Conservation (phyloP, 192 early-diverging fungal genomes). For the Globomyces pollinis-pini region DNA sequence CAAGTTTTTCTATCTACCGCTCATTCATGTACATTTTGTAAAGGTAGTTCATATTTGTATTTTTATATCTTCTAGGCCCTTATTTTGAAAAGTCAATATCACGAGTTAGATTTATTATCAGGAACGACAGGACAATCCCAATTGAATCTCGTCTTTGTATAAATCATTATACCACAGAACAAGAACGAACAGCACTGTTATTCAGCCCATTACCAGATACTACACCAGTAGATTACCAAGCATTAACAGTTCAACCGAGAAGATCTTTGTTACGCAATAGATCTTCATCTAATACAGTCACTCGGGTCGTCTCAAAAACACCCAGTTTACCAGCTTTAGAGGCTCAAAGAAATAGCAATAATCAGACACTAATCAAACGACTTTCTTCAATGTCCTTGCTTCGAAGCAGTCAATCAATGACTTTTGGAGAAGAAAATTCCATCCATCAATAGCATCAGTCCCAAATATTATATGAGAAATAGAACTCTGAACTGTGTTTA, state of each 20-base stretch:
- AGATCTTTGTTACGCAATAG: neutral
- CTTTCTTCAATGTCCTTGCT: neutral
- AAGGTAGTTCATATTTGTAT: too few species aligned
- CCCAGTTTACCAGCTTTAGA: neutral
- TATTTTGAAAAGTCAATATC: conserved; percentile 65
- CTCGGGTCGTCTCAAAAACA: neutral
- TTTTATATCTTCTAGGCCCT: too few species aligned
- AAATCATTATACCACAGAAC: conserved; percentile 69
- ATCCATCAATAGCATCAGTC: conserved; percentile 5
- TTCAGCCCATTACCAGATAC: conserved; percentile 59
- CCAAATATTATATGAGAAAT: too few species aligned
- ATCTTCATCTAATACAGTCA: neutral
- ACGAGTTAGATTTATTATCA: conserved; percentile 23
- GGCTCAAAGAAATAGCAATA: neutral
- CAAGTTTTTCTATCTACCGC: conserved; percentile 56
- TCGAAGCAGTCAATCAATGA: neutral
- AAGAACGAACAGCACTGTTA: conserved; percentile 53
- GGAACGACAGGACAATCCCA: conserved; percentile 21
- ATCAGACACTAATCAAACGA: neutral
- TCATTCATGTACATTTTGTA: conserved; percentile 63
- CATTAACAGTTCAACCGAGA: neutral
- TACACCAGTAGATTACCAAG: conserved; percentile 33
- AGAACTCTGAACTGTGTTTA: too few species aligned
- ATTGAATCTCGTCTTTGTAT: conserved; percentile 66
- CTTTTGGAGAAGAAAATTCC: neutral